These are phyloP conservation scores for Naematelia aurantialba DNA, from an alignment of 768 basidiomycete species.

Conservation along the genomic window DNA sequence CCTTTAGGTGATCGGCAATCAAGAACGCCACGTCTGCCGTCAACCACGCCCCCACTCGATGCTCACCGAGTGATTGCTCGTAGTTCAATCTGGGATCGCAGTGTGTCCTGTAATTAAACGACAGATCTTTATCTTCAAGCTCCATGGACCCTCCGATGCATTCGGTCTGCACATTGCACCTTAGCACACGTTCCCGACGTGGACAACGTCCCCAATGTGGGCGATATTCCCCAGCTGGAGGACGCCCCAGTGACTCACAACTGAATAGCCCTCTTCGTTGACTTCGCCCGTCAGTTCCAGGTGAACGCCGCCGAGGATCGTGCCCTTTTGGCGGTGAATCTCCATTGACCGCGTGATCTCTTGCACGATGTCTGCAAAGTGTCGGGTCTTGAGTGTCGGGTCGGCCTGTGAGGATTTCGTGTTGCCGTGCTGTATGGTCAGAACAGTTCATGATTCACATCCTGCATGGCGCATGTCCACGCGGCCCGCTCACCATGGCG, in stretches of 20 bases:
- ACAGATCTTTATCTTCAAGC: conserved; percentile 79
- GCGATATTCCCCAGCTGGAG: too few species aligned
- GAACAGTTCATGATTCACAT: too few species aligned
- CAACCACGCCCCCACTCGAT: background rate
- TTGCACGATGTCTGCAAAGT: conserved; percentile 76
- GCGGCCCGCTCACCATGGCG: conserved; percentile 72
- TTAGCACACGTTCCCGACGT: too few species aligned
- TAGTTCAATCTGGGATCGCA: conserved; percentile 93
- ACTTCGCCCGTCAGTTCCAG: conserved; percentile 91
- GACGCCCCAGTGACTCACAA: too few species aligned
- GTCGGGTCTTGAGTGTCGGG: conserved; percentile 73
- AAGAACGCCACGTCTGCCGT: conserved; percentile 74
- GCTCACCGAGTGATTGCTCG: conserved; percentile 84
- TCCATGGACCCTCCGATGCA: conserved; percentile 97
- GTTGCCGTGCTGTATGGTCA: conserved; percentile 52
- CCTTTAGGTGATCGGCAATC: conserved; percentile 74
- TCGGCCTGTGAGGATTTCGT: conserved; percentile 72
- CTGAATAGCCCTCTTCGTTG: conserved; percentile 83
- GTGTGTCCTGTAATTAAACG: conserved; percentile 87
- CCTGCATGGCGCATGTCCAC: background rate
- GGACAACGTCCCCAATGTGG: too few species aligned
- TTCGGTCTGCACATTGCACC: conserved; percentile 67
- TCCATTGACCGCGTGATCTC: conserved; percentile 78
- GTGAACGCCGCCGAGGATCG: conserved; percentile 73
- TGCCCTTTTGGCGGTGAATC: conserved; percentile 71